Base-by-base conservation (phyloP, 805 yeast species). In the Wickerhamiella domercqiae region DNA sequence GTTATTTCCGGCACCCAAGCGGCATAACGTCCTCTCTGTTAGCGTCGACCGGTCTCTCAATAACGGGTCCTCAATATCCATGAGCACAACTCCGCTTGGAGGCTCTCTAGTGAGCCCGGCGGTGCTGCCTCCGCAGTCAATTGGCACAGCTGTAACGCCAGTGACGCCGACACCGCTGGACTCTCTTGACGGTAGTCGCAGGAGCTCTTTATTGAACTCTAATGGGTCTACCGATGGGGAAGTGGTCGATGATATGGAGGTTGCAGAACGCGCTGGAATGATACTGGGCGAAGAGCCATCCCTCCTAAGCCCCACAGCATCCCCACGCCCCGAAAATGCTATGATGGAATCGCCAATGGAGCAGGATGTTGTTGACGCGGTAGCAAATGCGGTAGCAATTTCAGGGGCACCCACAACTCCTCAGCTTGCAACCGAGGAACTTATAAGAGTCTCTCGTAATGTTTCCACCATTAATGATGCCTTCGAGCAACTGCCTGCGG, bases 401-500 rank as follows among this genome's bases (percentile, higher is more conserved):
- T n/a, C n/a, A n/a, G n/a, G n/a, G n/a, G n/a, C n/a, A n/a, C n/a
- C n/a, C n/a, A n/a, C n/a, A n/a, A n/a, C n/a, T n/a, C n/a, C n/a
- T n/a, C n/a, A n/a, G n/a, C 9, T 24, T 9, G 11, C 26, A 9
- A 13, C 9, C 11, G 9, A 9, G 9, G 26, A 24, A 24, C 26
- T 24, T 24, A 13, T 24, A 24, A 9, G 26, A 24, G 16, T 30
- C 21, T 20, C 33, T n/a, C 21, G 33, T 9, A 17, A 14, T n/a
- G 19, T 30, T 30, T 13, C 18, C 33, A 16, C 33, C 21, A 30
- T 30, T 14, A 30, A 13, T 5, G 51, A 47, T 19, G 39, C 55
- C 14, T 62, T 61, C 39, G 60, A 57, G 34, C 42, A 43, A 19
- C 52, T 71, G 35, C 70, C 66, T 44, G 67, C 54, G 31, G 61